Evolutionary conservation across 2,329 filamentous ascomycete species (phyloP).

Genomic region (Cladosporium phlei): DNA sequence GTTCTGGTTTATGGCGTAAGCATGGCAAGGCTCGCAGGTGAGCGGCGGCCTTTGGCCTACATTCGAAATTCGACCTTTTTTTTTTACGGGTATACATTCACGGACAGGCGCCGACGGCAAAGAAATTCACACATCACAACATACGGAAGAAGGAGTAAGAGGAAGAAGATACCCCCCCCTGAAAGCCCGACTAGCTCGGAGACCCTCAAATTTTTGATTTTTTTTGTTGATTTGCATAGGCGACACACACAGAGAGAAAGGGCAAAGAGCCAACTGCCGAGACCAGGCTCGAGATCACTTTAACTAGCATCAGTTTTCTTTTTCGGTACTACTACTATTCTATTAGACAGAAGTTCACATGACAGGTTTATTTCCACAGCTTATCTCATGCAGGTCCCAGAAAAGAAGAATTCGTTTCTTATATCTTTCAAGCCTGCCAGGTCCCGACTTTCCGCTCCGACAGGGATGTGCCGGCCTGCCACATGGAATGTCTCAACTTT

Average conservation of each 20-base stretch:
- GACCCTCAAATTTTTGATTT: not conserved
- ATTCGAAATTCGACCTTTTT: not conserved
- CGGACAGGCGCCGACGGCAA: conserved; percentile 3
- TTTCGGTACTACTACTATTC: too few relatives aligned
- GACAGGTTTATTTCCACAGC: too few relatives aligned
- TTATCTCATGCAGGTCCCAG: too few relatives aligned
- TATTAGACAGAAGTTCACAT: too few relatives aligned
- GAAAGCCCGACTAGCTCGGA: not conserved
- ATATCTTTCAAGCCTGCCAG: too few relatives aligned
- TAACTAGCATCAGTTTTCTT: too few relatives aligned
- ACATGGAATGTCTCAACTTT: conserved; percentile 3
- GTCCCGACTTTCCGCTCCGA: not conserved
- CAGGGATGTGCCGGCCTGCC: conserved; percentile 1
- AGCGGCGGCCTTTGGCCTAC: too few relatives aligned
- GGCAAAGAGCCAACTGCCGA: too few relatives aligned
- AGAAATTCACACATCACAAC: not conserved
- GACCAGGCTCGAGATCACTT: too few relatives aligned
- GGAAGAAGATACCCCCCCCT: conserved; percentile 5
- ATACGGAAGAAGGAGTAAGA: conserved; percentile 3
- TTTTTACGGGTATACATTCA: not conserved
- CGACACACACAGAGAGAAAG: too few relatives aligned
- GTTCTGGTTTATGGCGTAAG: not conserved
- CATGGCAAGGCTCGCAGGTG: conserved; percentile 4
- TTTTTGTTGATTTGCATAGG: not conserved
- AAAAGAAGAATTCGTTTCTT: too few relatives aligned